phyloP scores from a whole-genome alignment of 1,284 basidiomycete genomes.

The Tylopilus sp. region DNA sequence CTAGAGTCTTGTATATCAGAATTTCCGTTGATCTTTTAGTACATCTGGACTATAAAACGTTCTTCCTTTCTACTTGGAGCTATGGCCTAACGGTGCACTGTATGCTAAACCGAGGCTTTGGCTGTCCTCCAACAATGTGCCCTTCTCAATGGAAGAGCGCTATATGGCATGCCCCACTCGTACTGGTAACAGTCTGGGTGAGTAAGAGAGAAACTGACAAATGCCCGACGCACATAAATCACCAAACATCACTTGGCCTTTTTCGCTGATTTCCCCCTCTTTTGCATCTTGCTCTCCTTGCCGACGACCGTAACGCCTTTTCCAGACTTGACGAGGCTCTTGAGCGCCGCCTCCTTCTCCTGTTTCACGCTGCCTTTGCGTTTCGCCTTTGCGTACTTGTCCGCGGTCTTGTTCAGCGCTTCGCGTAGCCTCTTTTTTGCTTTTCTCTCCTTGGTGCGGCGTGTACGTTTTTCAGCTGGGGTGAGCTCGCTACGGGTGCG shows the following conservation, averaged over 20 bases:
- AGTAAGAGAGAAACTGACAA: not conserved
- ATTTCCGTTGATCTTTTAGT: not conserved
- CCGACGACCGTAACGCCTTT: conserved; percentile 88
- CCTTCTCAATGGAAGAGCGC: not conserved
- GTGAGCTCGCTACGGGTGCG: conserved; percentile 80
- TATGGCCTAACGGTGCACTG: not conserved
- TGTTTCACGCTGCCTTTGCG: conserved; percentile 56
- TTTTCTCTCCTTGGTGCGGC: conserved; percentile 75
- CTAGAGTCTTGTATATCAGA: no score
- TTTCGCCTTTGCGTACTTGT: conserved; percentile 55
- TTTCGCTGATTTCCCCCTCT: conserved; percentile 4
- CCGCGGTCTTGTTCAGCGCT: conserved; percentile 64
- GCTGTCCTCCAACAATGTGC: not conserved
- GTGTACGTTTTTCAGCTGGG: conserved; percentile 77
- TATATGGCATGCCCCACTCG: not conserved
- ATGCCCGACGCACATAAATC: conserved; percentile 5
- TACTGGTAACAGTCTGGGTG: not conserved
- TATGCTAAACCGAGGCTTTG: not conserved
- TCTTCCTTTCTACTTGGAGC: not conserved
- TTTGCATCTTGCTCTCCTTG: conserved; percentile 49
- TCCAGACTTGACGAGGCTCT: conserved; percentile 77
- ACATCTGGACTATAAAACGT: not conserved
- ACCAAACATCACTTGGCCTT: conserved; percentile 15
- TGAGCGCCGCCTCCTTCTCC: conserved; percentile 80
- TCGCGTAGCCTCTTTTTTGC: conserved; percentile 71